These are phyloP conservation scores for Pseudoscleropodium purum DNA, from an alignment of 225 moss, liverwort and hornwort genomes.

Conservation along the genomic window DNA sequence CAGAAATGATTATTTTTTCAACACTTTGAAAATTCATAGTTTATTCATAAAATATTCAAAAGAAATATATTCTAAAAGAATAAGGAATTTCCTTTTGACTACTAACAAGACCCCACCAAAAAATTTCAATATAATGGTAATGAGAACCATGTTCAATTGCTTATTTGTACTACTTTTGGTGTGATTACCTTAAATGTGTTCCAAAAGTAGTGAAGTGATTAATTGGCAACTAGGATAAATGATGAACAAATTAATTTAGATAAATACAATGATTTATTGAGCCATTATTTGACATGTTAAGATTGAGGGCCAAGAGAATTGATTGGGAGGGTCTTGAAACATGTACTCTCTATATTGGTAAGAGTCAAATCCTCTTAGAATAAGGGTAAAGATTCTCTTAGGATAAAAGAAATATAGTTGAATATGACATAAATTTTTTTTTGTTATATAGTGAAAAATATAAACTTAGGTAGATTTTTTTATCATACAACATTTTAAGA, in stretches of 20 bases:
- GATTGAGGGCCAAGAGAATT: background rate
- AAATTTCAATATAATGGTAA: too few species aligned
- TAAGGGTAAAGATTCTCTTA: background rate
- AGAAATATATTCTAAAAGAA: too few species aligned
- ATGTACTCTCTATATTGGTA: background rate
- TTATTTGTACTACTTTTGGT: too few species aligned
- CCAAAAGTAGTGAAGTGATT: background rate
- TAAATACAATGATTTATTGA: background rate
- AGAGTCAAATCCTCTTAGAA: background rate
- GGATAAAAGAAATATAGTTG: background rate
- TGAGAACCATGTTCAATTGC: too few species aligned
- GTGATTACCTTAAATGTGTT: background rate
- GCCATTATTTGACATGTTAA: rapidly evolving
- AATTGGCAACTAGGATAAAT: background rate
- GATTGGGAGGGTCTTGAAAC: rapidly evolving
- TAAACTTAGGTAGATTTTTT: background rate
- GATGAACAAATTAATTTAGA: background rate
- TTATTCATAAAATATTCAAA: too few species aligned
- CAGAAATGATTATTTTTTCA: too few species aligned
- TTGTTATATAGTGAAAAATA: background rate
- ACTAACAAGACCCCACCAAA: too few species aligned
- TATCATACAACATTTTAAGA: background rate
- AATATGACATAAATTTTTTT: background rate
- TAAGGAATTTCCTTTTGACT: too few species aligned
- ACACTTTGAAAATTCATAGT: too few species aligned